Evolutionary conservation across 139 green algal species (phyloP), one percentile per base, ranked within the genome.

Genomic region (Eudorina sp.): DNA sequence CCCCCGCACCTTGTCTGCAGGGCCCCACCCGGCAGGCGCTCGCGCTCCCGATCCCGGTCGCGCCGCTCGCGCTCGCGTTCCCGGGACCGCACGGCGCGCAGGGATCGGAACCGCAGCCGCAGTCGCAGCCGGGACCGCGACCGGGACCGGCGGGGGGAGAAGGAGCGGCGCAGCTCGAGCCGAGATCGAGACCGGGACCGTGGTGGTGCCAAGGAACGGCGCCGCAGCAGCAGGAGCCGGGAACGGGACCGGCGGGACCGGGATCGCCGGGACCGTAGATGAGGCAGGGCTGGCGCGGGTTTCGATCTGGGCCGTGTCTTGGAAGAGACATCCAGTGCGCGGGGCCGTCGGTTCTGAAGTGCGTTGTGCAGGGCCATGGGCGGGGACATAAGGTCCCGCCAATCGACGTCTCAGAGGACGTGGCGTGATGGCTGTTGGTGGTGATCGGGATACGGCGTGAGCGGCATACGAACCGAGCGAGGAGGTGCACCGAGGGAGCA

Each of bases 41-140:
- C 77, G 0, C 77, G 77, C 53, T 84, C 77, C 9, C 53, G 53
- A 4, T 84, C 77, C 1, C 51, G 77, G 4, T 70, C 77, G 0
- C 77, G 77, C 34, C 19, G 36, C 19, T 84, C 76, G 3, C 51
- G 77, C 51, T 84, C 77, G 0, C 77, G 77, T 4, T 84, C 77
- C 18, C 53, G 77, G 9, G 77, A 84, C 21, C 53, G 53, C 29
- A 29, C 13, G 18, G n/a, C 73, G 9, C 73, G 73, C 6, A 43
- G 73, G 1, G 73, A 81, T 25, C 73, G 73, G 29, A 27, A 27
- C 43, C 73, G 73, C 9, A 81, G 73, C n/a, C 73, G 73, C 9
- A 81, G 73, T 29, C 73, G 73, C n/a, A 81, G 73, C 73, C 51
- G 46, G 4, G n/a, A 45, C 21, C 74, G 76, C 31, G 76, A 83